Evolutionary conservation across 2,329 filamentous ascomycete species (phyloP).

Genomic region (Cercospora sp.): DNA sequence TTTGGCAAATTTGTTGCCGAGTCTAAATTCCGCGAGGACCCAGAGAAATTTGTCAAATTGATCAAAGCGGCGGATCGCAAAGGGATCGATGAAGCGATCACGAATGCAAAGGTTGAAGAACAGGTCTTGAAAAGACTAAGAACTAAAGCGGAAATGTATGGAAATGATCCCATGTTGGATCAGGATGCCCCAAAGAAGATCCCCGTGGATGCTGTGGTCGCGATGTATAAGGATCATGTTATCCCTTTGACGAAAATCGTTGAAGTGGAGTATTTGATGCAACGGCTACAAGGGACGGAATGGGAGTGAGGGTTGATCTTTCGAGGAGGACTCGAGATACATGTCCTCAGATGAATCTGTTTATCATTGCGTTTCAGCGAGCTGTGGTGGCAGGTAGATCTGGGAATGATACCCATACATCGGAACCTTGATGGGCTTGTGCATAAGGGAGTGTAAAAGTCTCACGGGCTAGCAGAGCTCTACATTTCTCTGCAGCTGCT

Average conservation of each 20-base stretch:
- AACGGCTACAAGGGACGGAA: slow-evolving; percentile 66
- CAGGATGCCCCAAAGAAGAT: slow-evolving; percentile 69
- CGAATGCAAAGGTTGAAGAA: slow-evolving; percentile 82
- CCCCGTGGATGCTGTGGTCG: slow-evolving; percentile 84
- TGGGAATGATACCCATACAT: not conserved
- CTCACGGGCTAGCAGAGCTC: not conserved
- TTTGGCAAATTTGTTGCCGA: slow-evolving; percentile 99
- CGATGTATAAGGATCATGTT: slow-evolving; percentile 87
- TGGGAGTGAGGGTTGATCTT: slow-evolving; percentile 43
- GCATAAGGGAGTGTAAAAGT: not conserved
- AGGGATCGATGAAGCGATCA: slow-evolving; percentile 87
- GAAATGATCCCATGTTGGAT: slow-evolving; percentile 73
- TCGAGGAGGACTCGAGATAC: not conserved
- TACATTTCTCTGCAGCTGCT: not conserved
- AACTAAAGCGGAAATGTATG: slow-evolving; percentile 90
- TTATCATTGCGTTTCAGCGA: not conserved
- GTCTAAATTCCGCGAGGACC: slow-evolving; percentile 84
- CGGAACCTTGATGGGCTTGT: not conserved
- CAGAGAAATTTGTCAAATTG: slow-evolving; percentile 74
- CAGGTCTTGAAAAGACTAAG: slow-evolving; percentile 84
- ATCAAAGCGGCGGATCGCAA: slow-evolving; percentile 78
- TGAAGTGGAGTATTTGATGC: slow-evolving; percentile 97
- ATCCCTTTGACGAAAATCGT: slow-evolving; percentile 98
- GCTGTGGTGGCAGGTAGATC: not conserved
- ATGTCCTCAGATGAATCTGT: not conserved